Evolutionary conservation across 805 yeast species (phyloP).

Genomic region (Wickerhamomyces strasburgensis): DNA sequence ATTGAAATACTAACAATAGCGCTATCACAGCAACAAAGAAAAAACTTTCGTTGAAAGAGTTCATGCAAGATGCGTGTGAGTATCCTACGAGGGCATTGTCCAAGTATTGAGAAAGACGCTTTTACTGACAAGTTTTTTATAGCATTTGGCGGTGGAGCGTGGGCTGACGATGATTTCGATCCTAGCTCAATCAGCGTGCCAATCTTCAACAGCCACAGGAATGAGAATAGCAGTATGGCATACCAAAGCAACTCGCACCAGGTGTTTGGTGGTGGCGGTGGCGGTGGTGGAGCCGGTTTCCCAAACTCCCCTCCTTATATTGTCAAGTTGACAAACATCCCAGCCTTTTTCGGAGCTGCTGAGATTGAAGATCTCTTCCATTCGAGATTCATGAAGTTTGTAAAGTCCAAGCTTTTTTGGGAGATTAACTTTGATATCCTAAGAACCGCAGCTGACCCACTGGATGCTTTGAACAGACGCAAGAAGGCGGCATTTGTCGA

Average conservation of each 20-base stretch:
- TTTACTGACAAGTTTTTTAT: conserved; percentile 1
- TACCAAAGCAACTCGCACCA: conserved; percentile 8
- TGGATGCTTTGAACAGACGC: conserved; percentile 24
- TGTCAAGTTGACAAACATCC: conserved; percentile 56
- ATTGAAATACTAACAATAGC: no score
- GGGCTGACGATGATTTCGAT: conserved; percentile 74
- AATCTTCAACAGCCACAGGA: conserved; percentile 19
- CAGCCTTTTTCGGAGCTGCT: conserved; percentile 46
- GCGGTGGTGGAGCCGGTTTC: neutral
- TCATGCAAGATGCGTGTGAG: conserved; percentile 22
- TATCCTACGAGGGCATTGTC: no score
- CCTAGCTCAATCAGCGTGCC: conserved; percentile 54
- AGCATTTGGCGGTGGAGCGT: conserved; percentile 40
- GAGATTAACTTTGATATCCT: conserved; percentile 38
- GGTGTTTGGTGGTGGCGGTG: neutral
- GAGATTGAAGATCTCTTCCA: conserved; percentile 56
- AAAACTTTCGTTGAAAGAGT: conserved; percentile 10
- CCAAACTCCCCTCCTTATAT: conserved; percentile 54
- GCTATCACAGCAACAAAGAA: conserved; percentile 9
- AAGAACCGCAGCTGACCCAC: conserved; percentile 22
- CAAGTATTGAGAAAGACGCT: no score
- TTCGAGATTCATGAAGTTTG: conserved; percentile 54
- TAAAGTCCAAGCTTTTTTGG: conserved; percentile 58
- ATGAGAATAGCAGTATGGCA: conserved; percentile 5
- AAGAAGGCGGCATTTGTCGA: conserved; percentile 64